Conservation (phyloP, 202 grass and related monocot genomes). For the Brachypodium distachyon region DNA sequence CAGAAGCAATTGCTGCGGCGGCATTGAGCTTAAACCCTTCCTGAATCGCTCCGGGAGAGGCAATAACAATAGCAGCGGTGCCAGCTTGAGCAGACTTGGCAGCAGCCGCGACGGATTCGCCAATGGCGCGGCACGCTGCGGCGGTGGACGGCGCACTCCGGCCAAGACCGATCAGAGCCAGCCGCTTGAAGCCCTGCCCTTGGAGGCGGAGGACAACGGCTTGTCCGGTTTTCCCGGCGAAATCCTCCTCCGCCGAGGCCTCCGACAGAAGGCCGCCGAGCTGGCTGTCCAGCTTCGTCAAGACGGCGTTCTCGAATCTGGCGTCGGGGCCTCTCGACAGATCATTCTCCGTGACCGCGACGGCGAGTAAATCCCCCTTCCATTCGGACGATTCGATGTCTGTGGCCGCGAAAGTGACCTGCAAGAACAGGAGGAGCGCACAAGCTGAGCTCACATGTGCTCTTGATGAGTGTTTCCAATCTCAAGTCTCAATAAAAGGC, state of each 20-base stretch:
- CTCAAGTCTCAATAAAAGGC: neutral
- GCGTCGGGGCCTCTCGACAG: slow-evolving; percentile 52
- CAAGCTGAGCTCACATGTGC: slow-evolving; percentile 1
- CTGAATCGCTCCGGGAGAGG: slow-evolving; percentile 32
- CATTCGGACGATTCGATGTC: slow-evolving; percentile 53
- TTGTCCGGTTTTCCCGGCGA: slow-evolving; percentile 69
- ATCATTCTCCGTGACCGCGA: slow-evolving; percentile 81
- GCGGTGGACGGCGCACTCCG: slow-evolving; percentile 34
- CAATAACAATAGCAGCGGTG: slow-evolving; percentile 55
- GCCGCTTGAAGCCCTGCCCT: slow-evolving; percentile 69
- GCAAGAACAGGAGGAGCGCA: neutral
- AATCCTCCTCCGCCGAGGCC: slow-evolving; percentile 66
- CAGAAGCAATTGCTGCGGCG: slow-evolving; percentile 65
- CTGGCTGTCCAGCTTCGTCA: slow-evolving; percentile 59
- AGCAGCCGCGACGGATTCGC: slow-evolving; percentile 47
- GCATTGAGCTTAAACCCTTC: slow-evolving; percentile 43
- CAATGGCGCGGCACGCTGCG: slow-evolving; percentile 35
- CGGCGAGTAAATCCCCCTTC: slow-evolving; percentile 82
- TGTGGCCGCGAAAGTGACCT: slow-evolving; percentile 61
- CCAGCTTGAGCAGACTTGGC: slow-evolving; percentile 64
- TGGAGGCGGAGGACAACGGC: slow-evolving; percentile 61
- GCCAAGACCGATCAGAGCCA: slow-evolving; percentile 63
- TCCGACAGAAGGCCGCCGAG: slow-evolving; percentile 65
- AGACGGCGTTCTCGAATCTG: slow-evolving; percentile 66
- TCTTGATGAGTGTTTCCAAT: too few species aligned